These are phyloP conservation scores for Eucalyptus paniculata DNA, from an alignment of 345 rosid genomes.

Conservation along the genomic window DNA sequence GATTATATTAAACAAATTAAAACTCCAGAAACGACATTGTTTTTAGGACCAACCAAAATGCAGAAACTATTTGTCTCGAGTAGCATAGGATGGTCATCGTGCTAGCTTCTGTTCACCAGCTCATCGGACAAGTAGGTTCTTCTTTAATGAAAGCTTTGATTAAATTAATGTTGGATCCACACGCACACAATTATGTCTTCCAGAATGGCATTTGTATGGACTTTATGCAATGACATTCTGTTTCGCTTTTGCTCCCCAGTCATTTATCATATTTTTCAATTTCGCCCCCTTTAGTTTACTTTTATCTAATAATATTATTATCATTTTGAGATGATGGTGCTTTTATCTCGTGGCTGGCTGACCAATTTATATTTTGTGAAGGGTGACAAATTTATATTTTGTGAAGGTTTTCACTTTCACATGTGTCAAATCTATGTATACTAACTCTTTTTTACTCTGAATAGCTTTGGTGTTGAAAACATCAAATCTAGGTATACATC, in stretches of 20 bases:
- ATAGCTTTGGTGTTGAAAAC: too few relatives aligned
- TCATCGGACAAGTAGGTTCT: background rate
- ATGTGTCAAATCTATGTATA: too few relatives aligned
- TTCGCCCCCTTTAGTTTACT: background rate
- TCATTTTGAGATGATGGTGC: background rate
- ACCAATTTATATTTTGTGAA: background rate
- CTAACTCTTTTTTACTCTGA: too few relatives aligned
- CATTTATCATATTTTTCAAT: background rate
- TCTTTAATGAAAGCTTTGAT: background rate
- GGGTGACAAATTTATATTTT: background rate
- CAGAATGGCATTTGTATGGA: background rate
- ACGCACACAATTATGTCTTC: background rate
- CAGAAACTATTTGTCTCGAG: background rate
- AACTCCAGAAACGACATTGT: rapidly evolving
- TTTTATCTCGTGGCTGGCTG: rapidly evolving
- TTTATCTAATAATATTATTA: background rate
- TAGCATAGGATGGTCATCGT: background rate
- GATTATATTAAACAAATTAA: background rate
- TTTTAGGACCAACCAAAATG: too few relatives aligned
- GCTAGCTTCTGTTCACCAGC: background rate
- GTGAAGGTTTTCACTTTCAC: too few relatives aligned
- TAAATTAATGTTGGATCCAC: background rate
- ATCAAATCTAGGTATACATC: too few relatives aligned
- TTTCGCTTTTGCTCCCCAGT: background rate
- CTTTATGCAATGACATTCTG: background rate